These are phyloP conservation scores for Corchorus olitorius DNA, from an alignment of 345 rosid genomes.

Conservation along the genomic window DNA sequence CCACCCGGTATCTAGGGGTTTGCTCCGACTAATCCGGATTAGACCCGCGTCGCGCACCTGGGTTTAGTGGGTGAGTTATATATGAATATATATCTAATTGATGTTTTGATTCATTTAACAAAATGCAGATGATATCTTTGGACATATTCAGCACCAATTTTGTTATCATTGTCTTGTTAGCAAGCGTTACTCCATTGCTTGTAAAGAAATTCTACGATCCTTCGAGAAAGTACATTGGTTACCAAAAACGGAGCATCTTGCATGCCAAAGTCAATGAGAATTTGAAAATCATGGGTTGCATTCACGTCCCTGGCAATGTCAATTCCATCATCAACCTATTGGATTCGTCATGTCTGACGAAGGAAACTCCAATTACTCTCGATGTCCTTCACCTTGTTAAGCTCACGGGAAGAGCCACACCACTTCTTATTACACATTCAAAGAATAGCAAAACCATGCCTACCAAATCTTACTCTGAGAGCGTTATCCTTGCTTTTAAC, in stretches of 20 bases:
- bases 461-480: conserved; percentile 14
- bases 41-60: too few species aligned
- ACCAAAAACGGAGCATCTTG: conserved; percentile 33
- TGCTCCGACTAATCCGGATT: too few species aligned
- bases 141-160: not conserved
- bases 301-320: conserved; percentile 45
- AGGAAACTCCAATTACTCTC: conserved; percentile 18
- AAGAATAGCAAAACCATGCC: not conserved
- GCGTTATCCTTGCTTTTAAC: conserved; percentile 28
- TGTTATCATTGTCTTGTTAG: not conserved
- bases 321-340: conserved; percentile 24
- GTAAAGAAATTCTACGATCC: conserved; percentile 29
- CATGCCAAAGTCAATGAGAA: conserved; percentile 20
- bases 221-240: conserved; percentile 33
- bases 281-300: conserved; percentile 39
- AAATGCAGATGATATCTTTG: not conserved
- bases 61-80: too few species aligned
- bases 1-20: too few species aligned
- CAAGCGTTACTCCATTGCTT: conserved; percentile 8
- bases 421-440: conserved; percentile 38
- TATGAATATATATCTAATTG: not conserved
- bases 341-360: conserved; percentile 5
- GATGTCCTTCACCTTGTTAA: conserved; percentile 37
- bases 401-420: conserved; percentile 34
- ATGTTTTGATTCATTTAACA: not conserved